Evolutionary conservation across 345 rosid species (phyloP).

Genomic region (Arabis alpina): DNA sequence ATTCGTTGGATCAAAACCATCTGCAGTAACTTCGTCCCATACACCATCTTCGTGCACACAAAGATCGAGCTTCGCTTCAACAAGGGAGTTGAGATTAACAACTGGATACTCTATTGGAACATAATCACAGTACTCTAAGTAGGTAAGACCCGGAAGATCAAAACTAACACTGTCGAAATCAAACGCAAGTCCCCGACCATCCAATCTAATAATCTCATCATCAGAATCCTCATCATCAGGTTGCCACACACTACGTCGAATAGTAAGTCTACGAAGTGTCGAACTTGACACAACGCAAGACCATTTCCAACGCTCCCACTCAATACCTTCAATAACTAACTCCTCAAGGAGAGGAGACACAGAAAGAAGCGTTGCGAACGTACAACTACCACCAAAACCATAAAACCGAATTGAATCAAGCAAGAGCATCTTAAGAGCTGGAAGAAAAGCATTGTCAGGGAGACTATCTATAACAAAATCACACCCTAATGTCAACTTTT

Average conservation of each 20-base stretch:
- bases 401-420: background rate
- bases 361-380: background rate
- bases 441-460: background rate
- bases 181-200: background rate
- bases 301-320: background rate
- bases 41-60: too few relatives aligned
- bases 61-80: slow-evolving; percentile 1
- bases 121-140: background rate
- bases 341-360: slow-evolving; percentile 11
- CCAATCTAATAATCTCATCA: background rate
- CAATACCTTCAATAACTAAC: background rate
- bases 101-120: background rate
- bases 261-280: background rate
- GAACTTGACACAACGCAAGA: background rate
- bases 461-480: background rate
- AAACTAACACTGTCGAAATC: background rate
- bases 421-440: background rate
- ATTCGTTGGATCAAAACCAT: background rate
- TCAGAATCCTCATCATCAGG: background rate
- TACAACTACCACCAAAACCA: background rate
- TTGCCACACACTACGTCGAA: background rate
- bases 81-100: slow-evolving; percentile 10
- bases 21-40: background rate
- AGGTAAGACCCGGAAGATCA: background rate
- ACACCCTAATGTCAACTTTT: background rate